Conservation (phyloP, 306 rosid species). For the Cicer bijugum region DNA sequence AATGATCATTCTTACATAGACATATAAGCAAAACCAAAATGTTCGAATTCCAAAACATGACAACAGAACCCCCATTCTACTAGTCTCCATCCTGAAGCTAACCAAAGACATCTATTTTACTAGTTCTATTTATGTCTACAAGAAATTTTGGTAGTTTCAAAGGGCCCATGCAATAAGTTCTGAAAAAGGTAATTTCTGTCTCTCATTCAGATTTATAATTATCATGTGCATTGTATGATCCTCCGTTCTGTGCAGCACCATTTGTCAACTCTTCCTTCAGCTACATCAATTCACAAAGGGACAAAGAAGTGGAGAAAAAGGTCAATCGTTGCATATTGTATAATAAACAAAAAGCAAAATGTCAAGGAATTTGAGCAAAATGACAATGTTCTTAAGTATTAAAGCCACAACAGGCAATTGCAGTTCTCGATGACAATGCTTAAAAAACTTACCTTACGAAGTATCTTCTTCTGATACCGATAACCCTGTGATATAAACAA, state of each 20-base stretch:
- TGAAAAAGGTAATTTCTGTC: constrained; percentile 18
- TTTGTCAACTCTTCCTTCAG: constrained; percentile 67
- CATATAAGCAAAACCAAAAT: constrained; percentile 30
- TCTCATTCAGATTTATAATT: constrained; percentile 53
- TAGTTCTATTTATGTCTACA: constrained; percentile 41
- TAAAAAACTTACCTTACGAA: constrained; percentile 62
- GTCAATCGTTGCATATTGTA: constrained; percentile 23
- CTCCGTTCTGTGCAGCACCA: constrained; percentile 56
- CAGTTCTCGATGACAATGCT: constrained; percentile 18
- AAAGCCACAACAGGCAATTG: constrained; percentile 15
- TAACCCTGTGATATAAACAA: constrained; percentile 71
- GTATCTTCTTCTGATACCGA: constrained; percentile 80
- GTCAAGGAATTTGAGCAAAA: constrained; percentile 14
- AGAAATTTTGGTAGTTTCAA: constrained; percentile 44
- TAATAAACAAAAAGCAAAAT: neutral
- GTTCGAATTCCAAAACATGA: constrained; percentile 46
- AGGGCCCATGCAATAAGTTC: constrained; percentile 44
- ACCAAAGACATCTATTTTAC: constrained; percentile 49
- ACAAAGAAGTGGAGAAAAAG: neutral
- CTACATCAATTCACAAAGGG: constrained; percentile 52
- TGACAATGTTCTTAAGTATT: constrained; percentile 2
- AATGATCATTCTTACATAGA: constrained; percentile 37
- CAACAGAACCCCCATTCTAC: constrained; percentile 42
- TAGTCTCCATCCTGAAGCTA: constrained; percentile 45
- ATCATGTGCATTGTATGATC: constrained; percentile 49